These are phyloP conservation scores for Eucalyptus shirleyi DNA, from an alignment of 345 rosid species.

Conservation along the genomic window DNA sequence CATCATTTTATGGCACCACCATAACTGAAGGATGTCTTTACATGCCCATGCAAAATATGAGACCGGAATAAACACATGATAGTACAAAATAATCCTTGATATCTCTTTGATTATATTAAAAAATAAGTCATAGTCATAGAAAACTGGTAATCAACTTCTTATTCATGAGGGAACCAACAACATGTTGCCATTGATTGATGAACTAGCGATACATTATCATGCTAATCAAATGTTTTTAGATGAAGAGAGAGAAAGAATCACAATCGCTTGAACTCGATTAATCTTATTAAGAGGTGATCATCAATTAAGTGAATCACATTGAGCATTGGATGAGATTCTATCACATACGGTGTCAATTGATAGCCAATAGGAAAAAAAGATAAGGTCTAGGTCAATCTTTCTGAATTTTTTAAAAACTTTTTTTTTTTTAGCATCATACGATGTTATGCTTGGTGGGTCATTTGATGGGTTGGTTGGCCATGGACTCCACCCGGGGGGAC, in stretches of 20 bases:
- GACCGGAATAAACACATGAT: not conserved
- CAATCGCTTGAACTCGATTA: rapidly evolving
- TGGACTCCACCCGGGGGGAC: not conserved
- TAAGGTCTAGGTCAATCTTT: not conserved
- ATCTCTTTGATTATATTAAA: not conserved
- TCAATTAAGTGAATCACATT: not conserved
- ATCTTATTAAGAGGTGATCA: not conserved
- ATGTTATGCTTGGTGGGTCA: not conserved
- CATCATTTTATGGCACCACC: not conserved
- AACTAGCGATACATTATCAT: rapidly evolving
- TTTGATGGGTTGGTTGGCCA: not conserved
- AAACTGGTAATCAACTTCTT: not conserved
- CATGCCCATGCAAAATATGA: not conserved
- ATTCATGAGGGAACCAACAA: not conserved
- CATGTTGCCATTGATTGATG: not conserved
- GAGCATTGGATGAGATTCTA: not conserved
- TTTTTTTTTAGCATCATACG: not conserved
- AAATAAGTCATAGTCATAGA: not conserved
- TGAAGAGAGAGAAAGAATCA: not conserved
- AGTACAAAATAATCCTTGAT: not conserved
- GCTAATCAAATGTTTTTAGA: not conserved
- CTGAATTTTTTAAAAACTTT: not conserved
- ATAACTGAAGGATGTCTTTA: not conserved
- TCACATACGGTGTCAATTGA: not conserved
- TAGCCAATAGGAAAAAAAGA: not conserved